These are phyloP conservation scores for Bolboschoenoplectus hybrid DNA, from an alignment of 202 grass and related monocot genomes.

Conservation along the genomic window DNA sequence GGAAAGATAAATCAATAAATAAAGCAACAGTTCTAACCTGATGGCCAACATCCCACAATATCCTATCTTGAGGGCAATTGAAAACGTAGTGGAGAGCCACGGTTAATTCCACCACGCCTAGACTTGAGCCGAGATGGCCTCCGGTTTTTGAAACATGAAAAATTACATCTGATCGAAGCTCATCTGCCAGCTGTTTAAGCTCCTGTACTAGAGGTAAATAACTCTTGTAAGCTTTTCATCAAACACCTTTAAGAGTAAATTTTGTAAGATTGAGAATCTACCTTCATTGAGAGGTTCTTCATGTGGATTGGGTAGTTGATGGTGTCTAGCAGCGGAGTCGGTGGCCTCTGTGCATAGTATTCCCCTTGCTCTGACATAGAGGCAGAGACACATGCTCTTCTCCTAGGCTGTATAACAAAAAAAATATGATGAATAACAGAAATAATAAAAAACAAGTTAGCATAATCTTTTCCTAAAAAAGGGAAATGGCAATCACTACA, in stretches of 20 bases:
- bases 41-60: constrained; percentile 96
- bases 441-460: not conserved
- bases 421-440: constrained; percentile 6
- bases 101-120: constrained; percentile 88
- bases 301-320: constrained; percentile 91
- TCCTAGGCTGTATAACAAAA: constrained; percentile 45
- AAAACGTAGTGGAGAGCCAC: constrained; percentile 95
- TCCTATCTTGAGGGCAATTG: constrained; percentile 81
- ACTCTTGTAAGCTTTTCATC: constrained; percentile 27
- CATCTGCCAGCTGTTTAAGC: constrained; percentile 86
- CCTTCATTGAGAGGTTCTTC: constrained; percentile 89
- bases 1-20: not conserved
- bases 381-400: constrained; percentile 51
- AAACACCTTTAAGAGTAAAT: not conserved
- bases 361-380: constrained; percentile 69
- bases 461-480: not conserved
- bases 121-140: constrained; percentile 90
- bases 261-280: constrained; percentile 31
- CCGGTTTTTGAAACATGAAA: constrained; percentile 98
- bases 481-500: not conserved
- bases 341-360: constrained; percentile 77
- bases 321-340: constrained; percentile 87
- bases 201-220: constrained; percentile 46
- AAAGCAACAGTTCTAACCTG: constrained; percentile 51
- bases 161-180: constrained; percentile 92